phyloP scores from a whole-genome alignment of 257 asterid genomes.

The Leonotis leonurus region DNA sequence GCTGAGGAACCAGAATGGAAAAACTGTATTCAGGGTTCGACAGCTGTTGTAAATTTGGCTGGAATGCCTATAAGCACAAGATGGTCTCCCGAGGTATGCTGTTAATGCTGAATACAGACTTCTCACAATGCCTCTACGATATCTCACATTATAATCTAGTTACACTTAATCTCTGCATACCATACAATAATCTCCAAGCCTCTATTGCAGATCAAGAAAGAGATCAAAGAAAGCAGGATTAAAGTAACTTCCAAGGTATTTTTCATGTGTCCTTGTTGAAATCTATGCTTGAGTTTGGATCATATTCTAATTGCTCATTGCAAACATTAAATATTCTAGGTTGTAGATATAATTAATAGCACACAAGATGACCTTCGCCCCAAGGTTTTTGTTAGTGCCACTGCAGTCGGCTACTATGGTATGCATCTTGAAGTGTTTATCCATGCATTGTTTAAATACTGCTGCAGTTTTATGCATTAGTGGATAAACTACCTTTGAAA shows the following conservation, averaged over 20 bases:
- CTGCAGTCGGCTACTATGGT: constrained; percentile 96
- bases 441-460: not conserved
- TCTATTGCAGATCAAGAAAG: constrained; percentile 76
- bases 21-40: constrained; percentile 71
- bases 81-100: constrained; percentile 81
- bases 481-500: not conserved
- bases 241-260: constrained; percentile 69
- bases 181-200: constrained; percentile 12
- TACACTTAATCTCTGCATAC: not conserved
- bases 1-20: constrained; percentile 86
- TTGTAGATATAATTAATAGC: constrained; percentile 61
- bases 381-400: constrained; percentile 75
- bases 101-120: not conserved
- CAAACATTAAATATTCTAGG: constrained; percentile 29
- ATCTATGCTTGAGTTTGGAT: not conserved
- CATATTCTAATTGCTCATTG: not conserved
- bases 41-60: constrained; percentile 91
- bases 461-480: not conserved
- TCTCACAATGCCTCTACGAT: not conserved
- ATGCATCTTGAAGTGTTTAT: constrained; percentile 11
- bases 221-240: constrained; percentile 83
- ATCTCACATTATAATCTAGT: not conserved
- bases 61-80: constrained; percentile 87
- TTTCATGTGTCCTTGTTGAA: not conserved
- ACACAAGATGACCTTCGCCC: constrained; percentile 53